These are phyloP conservation scores for Venturia oleaginea DNA, from an alignment of 2,329 filamentous ascomycete species.

Conservation along the genomic window DNA sequence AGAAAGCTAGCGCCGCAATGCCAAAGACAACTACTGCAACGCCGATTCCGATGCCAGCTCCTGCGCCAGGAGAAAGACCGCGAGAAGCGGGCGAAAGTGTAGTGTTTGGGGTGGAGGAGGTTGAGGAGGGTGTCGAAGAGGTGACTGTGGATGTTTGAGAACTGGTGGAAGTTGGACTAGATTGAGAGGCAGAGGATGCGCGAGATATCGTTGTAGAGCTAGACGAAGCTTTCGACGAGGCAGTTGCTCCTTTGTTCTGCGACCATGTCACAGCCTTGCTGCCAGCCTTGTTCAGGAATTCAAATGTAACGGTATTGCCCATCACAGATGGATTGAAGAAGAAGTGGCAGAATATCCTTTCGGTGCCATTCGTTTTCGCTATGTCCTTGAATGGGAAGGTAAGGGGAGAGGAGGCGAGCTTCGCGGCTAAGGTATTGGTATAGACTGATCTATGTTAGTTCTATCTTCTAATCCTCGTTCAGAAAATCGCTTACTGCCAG, in stretches of 20 bases:
- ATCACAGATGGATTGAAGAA: background rate
- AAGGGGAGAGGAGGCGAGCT: background rate
- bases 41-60: conserved; percentile 3
- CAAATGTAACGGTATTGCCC: background rate
- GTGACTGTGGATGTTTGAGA: background rate
- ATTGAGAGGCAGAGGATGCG: background rate
- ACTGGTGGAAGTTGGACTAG: background rate
- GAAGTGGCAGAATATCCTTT: background rate
- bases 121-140: background rate
- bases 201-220: background rate
- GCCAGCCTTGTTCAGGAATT: background rate
- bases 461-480: too few relatives aligned
- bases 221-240: background rate
- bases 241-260: background rate
- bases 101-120: background rate
- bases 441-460: background rate
- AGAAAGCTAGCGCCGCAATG: background rate
- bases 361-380: background rate
- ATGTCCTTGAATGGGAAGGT: background rate
- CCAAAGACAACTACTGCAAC: background rate
- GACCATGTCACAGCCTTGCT: background rate
- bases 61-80: background rate
- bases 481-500: background rate
- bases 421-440: background rate
- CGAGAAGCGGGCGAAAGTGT: background rate